These are phyloP conservation scores for Ceratobasidium sp. DNA, from an alignment of 1,284 basidiomycete species.

Conservation along the genomic window DNA sequence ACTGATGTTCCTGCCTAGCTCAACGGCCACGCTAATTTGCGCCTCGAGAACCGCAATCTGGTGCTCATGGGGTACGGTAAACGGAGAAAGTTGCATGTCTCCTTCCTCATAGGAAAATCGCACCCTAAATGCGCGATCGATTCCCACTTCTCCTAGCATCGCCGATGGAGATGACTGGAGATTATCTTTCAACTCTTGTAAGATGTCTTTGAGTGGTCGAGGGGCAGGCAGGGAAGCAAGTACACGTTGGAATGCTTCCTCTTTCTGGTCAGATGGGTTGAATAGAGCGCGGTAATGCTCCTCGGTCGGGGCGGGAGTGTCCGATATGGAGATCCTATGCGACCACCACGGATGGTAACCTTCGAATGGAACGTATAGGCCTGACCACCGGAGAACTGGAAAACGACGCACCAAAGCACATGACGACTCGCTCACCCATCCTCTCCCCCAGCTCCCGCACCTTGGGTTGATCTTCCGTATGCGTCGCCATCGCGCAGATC, in stretches of 20 bases:
- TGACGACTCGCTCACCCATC: slow-evolving; percentile 70
- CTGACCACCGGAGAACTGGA: neutral
- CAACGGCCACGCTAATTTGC: slow-evolving; percentile 77
- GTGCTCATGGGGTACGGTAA: slow-evolving; percentile 73
- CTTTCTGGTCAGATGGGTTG: slow-evolving; percentile 46
- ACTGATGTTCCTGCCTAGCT: slow-evolving; percentile 71
- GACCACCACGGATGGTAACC: slow-evolving; percentile 87
- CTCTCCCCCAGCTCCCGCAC: slow-evolving; percentile 65
- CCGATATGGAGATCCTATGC: slow-evolving; percentile 65
- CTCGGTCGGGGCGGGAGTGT: slow-evolving; percentile 55
- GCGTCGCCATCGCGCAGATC: slow-evolving; percentile 77
- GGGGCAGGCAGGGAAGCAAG: slow-evolving; percentile 69
- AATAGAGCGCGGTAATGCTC: slow-evolving; percentile 73
- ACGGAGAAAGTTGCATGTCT: slow-evolving; percentile 63
- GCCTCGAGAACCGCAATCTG: slow-evolving; percentile 74
- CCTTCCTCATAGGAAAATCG: slow-evolving; percentile 54
- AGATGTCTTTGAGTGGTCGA: slow-evolving; percentile 57
- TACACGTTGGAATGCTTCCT: slow-evolving; percentile 58
- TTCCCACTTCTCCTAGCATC: slow-evolving; percentile 83
- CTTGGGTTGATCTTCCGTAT: slow-evolving; percentile 64
- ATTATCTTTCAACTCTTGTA: slow-evolving; percentile 61
- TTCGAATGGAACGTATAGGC: slow-evolving; percentile 45
- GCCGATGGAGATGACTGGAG: slow-evolving; percentile 66
- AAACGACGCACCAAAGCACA: slow-evolving; percentile 72
- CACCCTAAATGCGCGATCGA: slow-evolving; percentile 75